Conservation (phyloP, 2,329 filamentous ascomycete species). For the Pyricularia pennisetigena region DNA sequence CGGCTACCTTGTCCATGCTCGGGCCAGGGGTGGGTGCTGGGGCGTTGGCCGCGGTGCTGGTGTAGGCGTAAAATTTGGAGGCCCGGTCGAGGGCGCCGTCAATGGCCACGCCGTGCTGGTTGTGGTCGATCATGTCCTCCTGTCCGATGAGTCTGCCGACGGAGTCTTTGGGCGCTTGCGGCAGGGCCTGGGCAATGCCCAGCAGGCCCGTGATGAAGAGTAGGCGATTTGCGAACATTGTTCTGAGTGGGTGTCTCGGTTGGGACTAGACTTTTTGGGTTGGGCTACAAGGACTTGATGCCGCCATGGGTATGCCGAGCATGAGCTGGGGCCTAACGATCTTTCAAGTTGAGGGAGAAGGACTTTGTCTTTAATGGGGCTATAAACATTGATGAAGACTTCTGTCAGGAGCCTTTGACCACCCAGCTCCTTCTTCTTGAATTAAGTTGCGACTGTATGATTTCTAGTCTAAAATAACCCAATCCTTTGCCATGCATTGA, state of each 20-base stretch:
- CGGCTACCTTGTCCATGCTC: background rate
- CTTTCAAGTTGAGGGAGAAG: background rate
- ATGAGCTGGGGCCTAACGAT: background rate
- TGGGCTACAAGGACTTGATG: background rate
- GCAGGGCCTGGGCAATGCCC: background rate
- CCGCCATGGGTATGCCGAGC: background rate
- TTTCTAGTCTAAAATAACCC: background rate
- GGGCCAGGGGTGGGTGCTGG: background rate
- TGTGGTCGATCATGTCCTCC: background rate
- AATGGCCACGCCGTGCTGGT: background rate
- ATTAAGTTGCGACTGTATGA: background rate
- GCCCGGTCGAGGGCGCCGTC: slow-evolving; percentile 4
- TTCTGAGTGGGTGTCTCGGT: background rate
- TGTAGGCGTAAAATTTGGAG: too few species aligned
- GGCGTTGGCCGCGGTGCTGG: background rate
- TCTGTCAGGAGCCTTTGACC: background rate
- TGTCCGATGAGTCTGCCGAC: slow-evolving; percentile 1
- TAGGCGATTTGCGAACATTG: background rate
- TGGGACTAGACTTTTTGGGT: background rate
- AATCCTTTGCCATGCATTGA: background rate
- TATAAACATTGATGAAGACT: background rate
- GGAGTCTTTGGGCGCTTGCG: background rate
- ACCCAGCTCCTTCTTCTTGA: background rate
- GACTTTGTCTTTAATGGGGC: background rate
- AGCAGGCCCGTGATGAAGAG: background rate